Evolutionary conservation across 2,329 filamentous ascomycete species (phyloP).

Genomic region (Fusarium sp.): DNA sequence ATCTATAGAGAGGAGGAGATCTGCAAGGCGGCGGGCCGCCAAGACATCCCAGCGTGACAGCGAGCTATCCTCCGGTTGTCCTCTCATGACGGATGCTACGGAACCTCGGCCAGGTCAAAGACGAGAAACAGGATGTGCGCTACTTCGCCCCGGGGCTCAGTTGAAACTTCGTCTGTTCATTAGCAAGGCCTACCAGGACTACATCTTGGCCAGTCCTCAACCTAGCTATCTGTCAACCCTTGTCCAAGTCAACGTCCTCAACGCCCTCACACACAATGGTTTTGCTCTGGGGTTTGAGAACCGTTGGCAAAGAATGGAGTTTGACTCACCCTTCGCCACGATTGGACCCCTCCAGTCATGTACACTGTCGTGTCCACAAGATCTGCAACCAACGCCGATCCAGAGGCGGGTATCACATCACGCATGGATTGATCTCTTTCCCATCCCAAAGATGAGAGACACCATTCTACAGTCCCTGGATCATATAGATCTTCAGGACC

Average conservation of each 20-base stretch:
- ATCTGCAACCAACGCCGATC: not conserved
- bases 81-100: not conserved
- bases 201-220: not conserved
- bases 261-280: slow-evolving; percentile 1
- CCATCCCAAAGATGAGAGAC: slow-evolving; percentile 10
- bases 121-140: not conserved
- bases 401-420: not conserved
- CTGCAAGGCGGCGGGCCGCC: not conserved
- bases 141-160: not conserved
- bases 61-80: too few species aligned
- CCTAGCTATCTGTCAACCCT: not conserved
- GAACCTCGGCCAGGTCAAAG: not conserved
- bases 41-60: not conserved
- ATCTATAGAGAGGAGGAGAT: not conserved
- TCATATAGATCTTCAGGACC: not conserved
- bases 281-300: not conserved
- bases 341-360: not conserved
- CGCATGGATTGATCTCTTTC: slow-evolving; percentile 16
- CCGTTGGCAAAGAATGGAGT: not conserved
- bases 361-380: not conserved
- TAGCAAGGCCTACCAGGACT: slow-evolving; percentile 1
- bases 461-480: not conserved
- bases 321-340: not conserved
- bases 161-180: not conserved
- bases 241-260: slow-evolving; percentile 7